Evolutionary conservation across 2,329 filamentous ascomycete species (phyloP).

Genomic region (Beauveria caledonica): DNA sequence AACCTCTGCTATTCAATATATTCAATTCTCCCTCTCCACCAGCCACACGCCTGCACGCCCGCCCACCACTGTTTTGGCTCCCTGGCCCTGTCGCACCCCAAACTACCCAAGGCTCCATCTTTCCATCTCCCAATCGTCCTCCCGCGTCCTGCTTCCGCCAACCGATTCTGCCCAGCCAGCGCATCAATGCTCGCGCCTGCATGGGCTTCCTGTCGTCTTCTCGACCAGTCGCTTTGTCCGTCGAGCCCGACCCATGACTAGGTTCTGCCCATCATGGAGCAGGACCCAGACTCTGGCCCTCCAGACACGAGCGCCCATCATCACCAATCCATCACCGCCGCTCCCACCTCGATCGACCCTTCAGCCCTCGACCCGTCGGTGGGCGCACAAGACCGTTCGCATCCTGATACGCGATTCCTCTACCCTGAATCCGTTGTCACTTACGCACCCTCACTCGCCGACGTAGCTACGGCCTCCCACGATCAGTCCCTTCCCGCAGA

Average conservation of each 20-base stretch:
- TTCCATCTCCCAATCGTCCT: constrained; percentile 11
- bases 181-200: constrained; percentile 22
- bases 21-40: not conserved
- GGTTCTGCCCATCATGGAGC: constrained; percentile 37
- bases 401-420: constrained; percentile 3
- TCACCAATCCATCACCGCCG: constrained; percentile 15
- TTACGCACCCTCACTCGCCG: constrained; percentile 23
- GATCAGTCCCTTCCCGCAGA: constrained; percentile 7
- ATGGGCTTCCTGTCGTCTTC: constrained; percentile 31
- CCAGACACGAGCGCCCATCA: constrained; percentile 15
- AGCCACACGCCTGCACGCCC: constrained; percentile 5
- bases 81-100: constrained; percentile 8
- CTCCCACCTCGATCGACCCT: constrained; percentile 7
- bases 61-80: not conserved
- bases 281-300: constrained; percentile 19
- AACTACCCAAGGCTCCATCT: constrained; percentile 9
- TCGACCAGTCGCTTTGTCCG: constrained; percentile 33
- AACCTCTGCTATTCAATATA: not conserved
- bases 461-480: constrained; percentile 14
- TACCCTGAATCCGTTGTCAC: not conserved
- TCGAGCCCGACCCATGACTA: constrained; percentile 36
- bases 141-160: constrained; percentile 4
- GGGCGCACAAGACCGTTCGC: constrained; percentile 1
- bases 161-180: constrained; percentile 8
- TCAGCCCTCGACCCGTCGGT: not conserved